Conservation (phyloP, 2,329 filamentous ascomycete genomes). For the Thermomyces lanuginosus region DNA sequence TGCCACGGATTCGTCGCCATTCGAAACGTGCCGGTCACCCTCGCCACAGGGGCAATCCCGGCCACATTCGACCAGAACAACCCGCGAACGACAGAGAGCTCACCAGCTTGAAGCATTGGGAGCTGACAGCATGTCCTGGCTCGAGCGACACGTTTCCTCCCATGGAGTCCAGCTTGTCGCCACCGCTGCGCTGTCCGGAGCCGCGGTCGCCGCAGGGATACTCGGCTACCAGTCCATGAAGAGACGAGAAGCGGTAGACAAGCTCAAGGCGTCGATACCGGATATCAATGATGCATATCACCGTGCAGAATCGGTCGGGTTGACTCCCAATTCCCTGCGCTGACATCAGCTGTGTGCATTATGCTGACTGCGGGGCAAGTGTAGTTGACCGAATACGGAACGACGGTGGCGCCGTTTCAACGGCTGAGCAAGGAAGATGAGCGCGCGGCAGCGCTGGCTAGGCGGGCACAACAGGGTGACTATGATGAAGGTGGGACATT, state of each 20-base stretch:
- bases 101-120: conserved; percentile 6
- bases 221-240: conserved; percentile 41
- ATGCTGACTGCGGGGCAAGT: conserved; percentile 24
- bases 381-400: conserved; percentile 37
- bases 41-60: too few species aligned
- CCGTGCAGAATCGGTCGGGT: conserved; percentile 32
- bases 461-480: conserved; percentile 44
- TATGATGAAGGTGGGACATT: conserved; percentile 42
- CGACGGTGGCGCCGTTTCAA: conserved; percentile 15
- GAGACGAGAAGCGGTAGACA: conserved; percentile 38
- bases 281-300: conserved; percentile 35
- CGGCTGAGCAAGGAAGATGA: conserved; percentile 37
- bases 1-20: too few species aligned
- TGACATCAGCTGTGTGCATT: conserved; percentile 1
- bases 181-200: conserved; percentile 28
- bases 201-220: conserved; percentile 34
- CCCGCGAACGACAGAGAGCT: conserved; percentile 1
- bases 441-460: conserved; percentile 40
- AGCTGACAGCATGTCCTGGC: conserved; percentile 25
- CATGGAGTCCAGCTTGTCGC: conserved; percentile 27
- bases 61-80: too few species aligned
- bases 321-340: too few species aligned
- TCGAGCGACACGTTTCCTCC: conserved; percentile 26
- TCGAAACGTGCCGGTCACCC: too few species aligned
- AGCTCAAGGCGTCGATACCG: conserved; percentile 47